A percentile compares a stretch with the other conserved stretches of the same genome.
Conservation (phyloP, 441 rosid species). For the Isatis lusitanica region DNA sequence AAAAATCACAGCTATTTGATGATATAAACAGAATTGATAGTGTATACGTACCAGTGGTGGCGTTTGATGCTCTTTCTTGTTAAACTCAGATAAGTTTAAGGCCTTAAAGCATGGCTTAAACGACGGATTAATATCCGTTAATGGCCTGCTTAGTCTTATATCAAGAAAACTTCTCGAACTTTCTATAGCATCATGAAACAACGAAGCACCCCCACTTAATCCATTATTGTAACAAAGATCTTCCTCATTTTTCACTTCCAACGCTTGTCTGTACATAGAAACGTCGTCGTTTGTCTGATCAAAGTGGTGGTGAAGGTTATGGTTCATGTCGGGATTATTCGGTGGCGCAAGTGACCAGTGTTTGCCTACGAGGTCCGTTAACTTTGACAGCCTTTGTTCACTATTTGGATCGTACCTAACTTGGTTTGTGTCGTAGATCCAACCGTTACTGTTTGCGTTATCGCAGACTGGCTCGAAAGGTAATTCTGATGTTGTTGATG, state of each 20-base stretch:
- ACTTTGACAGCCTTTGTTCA: conserved; percentile 45
- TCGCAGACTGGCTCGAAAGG: conserved; percentile 51
- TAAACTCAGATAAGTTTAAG: conserved; percentile 46
- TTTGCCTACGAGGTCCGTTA: conserved; percentile 53
- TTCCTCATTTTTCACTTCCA: conserved; percentile 36
- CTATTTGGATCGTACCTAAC: conserved; percentile 31
- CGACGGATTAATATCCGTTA: conserved; percentile 46
- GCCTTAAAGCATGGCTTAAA: conserved; percentile 50
- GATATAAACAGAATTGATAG: conserved; percentile 2
- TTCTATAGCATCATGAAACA: conserved; percentile 35
- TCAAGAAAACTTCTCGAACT: conserved; percentile 40
- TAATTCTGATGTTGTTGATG: conserved; percentile 41
- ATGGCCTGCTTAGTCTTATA: conserved; percentile 47
- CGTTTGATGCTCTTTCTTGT: conserved; percentile 53
- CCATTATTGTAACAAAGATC: conserved; percentile 36
- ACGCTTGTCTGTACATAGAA: conserved; percentile 41
- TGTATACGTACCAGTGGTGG: conserved; percentile 43
- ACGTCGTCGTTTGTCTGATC: conserved; percentile 42
- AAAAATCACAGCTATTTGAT: conserved; percentile 1
- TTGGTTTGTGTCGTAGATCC: conserved; percentile 44
- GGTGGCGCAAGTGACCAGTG: conserved; percentile 82
- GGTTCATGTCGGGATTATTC: conserved; percentile 43
- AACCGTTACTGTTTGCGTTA: conserved; percentile 36
- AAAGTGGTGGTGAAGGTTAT: conserved; percentile 34
- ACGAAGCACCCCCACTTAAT: conserved; percentile 41